Evolutionary conservation across 257 asterid genomes (phyloP).

Genomic region (Parsonsia alboflavescens): DNA sequence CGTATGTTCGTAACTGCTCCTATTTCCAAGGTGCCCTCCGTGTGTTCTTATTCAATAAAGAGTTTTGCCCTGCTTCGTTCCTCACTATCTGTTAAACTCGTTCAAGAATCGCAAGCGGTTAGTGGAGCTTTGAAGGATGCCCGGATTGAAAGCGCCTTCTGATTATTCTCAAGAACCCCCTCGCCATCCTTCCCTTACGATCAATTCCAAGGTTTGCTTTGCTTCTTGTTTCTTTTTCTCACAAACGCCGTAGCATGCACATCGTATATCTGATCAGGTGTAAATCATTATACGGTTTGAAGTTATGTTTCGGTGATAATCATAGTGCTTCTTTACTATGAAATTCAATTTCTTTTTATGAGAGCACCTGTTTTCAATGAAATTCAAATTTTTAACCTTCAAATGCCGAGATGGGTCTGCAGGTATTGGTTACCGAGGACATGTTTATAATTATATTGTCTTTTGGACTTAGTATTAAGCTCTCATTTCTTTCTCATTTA

Average conservation of each 20-base stretch:
- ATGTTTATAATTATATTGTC: background rate
- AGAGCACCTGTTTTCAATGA: background rate
- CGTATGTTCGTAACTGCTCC: background rate
- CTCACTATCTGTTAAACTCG: background rate
- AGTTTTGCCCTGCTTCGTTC: background rate
- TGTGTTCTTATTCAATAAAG: too few species aligned
- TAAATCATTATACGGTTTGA: background rate
- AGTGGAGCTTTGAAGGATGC: conserved; percentile 41
- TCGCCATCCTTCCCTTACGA: conserved; percentile 67
- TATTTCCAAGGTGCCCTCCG: background rate
- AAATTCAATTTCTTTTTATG: background rate
- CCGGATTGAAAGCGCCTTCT: conserved; percentile 73
- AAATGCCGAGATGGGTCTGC: background rate
- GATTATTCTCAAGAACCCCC: conserved; percentile 77
- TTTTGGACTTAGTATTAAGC: background rate
- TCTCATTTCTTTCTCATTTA: background rate
- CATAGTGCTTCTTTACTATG: background rate
- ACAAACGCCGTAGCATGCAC: background rate
- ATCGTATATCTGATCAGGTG: background rate
- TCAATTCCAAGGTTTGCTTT: conserved; percentile 65
- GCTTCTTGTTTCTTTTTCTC: background rate
- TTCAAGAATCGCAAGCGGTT: background rate
- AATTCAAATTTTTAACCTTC: background rate
- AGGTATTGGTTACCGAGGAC: background rate
- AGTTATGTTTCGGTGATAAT: background rate